phyloP scores from a whole-genome alignment of 2,329 filamentous ascomycete genomes.

The Aspergillus vadensis region DNA sequence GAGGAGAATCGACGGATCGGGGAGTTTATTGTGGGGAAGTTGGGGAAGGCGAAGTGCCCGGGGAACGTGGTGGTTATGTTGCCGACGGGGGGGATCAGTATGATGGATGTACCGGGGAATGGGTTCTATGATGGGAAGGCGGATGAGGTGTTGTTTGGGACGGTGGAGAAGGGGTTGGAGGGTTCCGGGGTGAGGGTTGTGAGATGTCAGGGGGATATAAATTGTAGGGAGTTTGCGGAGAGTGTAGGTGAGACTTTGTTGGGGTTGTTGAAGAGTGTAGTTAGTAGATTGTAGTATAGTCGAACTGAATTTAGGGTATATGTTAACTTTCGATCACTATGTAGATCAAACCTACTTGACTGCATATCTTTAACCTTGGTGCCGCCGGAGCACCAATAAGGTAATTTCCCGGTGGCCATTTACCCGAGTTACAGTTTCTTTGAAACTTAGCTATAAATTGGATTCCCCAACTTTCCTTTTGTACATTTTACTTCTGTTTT shows the following conservation, averaged over 20 bases:
- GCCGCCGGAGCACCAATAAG: slow-evolving; percentile 20
- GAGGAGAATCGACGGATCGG: slow-evolving; percentile 61
- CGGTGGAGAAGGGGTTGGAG: slow-evolving; percentile 53
- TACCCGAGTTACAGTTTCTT: not conserved
- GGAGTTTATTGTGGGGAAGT: slow-evolving; percentile 56
- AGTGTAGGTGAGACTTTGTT: slow-evolving; percentile 9
- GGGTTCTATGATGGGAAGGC: slow-evolving; percentile 57
- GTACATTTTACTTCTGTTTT: too few species aligned
- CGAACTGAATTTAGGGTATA: not conserved
- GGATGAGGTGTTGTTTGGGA: slow-evolving; percentile 50
- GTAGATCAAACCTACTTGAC: too few species aligned
- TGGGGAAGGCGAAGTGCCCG: slow-evolving; percentile 46
- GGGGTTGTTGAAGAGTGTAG: too few species aligned
- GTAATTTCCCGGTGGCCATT: slow-evolving; percentile 28
- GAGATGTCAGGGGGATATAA: slow-evolving; percentile 45
- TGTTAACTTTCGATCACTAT: not conserved
- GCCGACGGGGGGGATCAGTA: slow-evolving; percentile 63
- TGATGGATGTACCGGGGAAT: slow-evolving; percentile 56
- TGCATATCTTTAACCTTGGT: not conserved
- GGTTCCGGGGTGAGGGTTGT: slow-evolving; percentile 54
- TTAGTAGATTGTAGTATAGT: too few species aligned
- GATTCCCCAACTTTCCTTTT: not conserved
- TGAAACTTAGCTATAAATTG: not conserved
- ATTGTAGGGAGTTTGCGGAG: slow-evolving; percentile 34
- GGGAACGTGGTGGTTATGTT: slow-evolving; percentile 58